phyloP scores from a whole-genome alignment of 2,329 filamentous ascomycete species.

The Setomelanomma holmii region DNA sequence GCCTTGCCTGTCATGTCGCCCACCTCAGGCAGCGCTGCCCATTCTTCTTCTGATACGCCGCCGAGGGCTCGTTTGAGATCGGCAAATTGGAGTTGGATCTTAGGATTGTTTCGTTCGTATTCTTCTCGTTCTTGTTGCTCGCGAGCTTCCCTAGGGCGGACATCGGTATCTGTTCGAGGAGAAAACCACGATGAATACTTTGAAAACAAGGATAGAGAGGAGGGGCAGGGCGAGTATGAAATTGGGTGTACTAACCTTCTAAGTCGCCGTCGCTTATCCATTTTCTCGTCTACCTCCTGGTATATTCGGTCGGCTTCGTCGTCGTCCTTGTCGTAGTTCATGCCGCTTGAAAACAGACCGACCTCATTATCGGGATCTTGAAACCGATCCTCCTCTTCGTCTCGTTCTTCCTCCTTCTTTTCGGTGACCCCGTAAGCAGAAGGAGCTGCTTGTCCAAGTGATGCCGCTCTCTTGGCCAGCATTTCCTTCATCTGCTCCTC shows the following conservation, averaged over 20 bases:
- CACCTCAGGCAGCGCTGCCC: constrained; percentile 93
- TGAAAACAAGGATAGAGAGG: constrained; percentile 40
- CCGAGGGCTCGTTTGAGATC: constrained; percentile 91
- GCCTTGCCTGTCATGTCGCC: constrained; percentile 97
- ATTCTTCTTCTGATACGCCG: constrained; percentile 91
- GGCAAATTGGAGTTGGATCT: constrained; percentile 97
- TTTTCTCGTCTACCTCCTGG: constrained; percentile 93
- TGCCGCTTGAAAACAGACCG: constrained; percentile 90
- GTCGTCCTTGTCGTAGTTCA: constrained; percentile 91
- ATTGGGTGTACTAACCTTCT: constrained; percentile 74
- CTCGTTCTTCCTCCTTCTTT: constrained; percentile 68
- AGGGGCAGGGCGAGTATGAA: constrained; percentile 25
- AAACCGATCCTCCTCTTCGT: constrained; percentile 80
- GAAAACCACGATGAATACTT: constrained; percentile 70
- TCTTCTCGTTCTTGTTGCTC: constrained; percentile 91
- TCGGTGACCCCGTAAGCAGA: constrained; percentile 74
- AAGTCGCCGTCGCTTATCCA: constrained; percentile 85
- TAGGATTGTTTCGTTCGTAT: constrained; percentile 96
- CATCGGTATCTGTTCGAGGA: constrained; percentile 81
- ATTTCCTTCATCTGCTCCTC: constrained; percentile 99
- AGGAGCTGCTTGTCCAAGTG: constrained; percentile 74
- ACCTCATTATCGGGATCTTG: constrained; percentile 98
- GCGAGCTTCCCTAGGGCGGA: constrained; percentile 83
- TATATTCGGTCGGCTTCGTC: constrained; percentile 98
- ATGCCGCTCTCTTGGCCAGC: constrained; percentile 88